Evolutionary conservation across 345 rosid species (phyloP).

Genomic region (Citrus cavaleriei): DNA sequence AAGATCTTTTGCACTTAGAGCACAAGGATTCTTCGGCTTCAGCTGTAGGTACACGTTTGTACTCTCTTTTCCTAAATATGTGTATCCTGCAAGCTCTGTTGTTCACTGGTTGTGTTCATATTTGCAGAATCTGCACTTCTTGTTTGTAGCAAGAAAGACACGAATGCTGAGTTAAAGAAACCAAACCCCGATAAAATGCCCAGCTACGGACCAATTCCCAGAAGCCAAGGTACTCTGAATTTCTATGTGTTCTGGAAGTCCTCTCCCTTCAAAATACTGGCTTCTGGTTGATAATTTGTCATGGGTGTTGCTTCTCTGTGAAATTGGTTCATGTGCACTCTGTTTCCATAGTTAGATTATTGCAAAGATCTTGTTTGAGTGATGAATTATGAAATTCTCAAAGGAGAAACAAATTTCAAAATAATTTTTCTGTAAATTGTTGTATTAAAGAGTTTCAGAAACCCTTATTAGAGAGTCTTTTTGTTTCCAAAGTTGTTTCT

Average conservation of each 20-base stretch:
- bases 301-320: background rate
- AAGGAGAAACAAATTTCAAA: background rate
- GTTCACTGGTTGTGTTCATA: background rate
- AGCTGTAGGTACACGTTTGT: conserved; percentile 21
- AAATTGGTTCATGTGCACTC: background rate
- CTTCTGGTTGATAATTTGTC: background rate
- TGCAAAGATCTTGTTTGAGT: background rate
- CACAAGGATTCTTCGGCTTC: conserved; percentile 25
- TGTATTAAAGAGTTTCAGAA: background rate
- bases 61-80: background rate
- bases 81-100: background rate
- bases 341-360: background rate
- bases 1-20: conserved; percentile 45
- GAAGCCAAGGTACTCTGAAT: conserved; percentile 49
- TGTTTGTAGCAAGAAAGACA: conserved; percentile 24
- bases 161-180: conserved; percentile 10
- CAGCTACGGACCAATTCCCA: conserved; percentile 33
- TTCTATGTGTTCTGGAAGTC: background rate
- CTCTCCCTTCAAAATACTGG: background rate
- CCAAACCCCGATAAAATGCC: conserved; percentile 34
- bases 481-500: background rate
- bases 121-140: conserved; percentile 46
- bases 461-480: background rate
- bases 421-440: background rate
- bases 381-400: background rate